Evolutionary conservation across 140 eudicot species (phyloP).

Genomic region (Ambrosia hybrid): DNA sequence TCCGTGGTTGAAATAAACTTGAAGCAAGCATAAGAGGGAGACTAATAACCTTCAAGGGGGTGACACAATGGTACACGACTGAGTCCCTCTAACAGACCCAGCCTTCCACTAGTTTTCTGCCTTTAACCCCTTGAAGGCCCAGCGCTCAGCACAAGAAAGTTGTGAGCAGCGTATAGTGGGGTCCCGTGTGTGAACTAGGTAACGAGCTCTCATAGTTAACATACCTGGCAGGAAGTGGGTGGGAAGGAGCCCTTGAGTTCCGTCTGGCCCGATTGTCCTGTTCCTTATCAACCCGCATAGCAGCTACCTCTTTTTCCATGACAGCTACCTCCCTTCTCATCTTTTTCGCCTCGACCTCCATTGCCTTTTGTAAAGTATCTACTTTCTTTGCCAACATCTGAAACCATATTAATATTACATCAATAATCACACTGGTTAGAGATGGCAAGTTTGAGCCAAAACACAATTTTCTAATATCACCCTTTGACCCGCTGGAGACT

Average conservation of each 20-base stretch:
- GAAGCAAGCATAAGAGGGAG: background rate
- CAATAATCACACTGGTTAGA: background rate
- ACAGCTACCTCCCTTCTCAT: constrained; percentile 96
- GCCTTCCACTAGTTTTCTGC: no score
- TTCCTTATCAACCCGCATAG: constrained; percentile 90
- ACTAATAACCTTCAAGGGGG: no score
- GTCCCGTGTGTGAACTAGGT: background rate
- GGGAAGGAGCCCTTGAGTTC: constrained; percentile 67
- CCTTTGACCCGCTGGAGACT: background rate
- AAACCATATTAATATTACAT: constrained; percentile 9
- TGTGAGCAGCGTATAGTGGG: background rate
- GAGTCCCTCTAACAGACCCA: no score
- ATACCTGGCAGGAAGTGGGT: constrained; percentile 71
- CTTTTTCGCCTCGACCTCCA: constrained; percentile 98
- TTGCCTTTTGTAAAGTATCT: constrained; percentile 86
- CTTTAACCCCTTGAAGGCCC: no score
- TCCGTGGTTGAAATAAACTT: background rate
- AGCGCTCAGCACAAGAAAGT: no score
- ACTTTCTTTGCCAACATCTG: constrained; percentile 97
- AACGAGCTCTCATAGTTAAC: background rate
- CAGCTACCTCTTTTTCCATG: constrained; percentile 96
- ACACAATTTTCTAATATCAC: background rate
- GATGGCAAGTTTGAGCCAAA: background rate
- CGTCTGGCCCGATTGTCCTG: constrained; percentile 71
- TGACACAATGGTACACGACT: no score